Percentiles rank a stretch among this genome's conserved stretches.
These are phyloP conservation scores for Oryza punctata DNA, from an alignment of 176 grass and related monocot species.

Conservation along the genomic window DNA sequence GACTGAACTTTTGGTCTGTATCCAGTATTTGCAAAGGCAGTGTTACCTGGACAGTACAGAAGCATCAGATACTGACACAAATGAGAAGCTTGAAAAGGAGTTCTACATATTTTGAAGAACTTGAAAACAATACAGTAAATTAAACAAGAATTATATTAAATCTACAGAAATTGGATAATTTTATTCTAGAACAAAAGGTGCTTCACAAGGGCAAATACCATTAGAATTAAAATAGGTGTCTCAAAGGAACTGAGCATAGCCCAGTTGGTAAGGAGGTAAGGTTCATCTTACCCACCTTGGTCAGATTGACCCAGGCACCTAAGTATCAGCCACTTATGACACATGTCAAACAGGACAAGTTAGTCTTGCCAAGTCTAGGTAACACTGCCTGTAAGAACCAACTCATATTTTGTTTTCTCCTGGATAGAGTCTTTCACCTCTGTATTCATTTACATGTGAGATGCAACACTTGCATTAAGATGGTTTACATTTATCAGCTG, in stretches of 20 bases:
- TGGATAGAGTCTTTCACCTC: slow-evolving; percentile 23
- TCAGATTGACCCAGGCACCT: neutral
- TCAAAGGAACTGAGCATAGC: neutral
- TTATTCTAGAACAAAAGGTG: neutral
- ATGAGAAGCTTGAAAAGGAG: neutral
- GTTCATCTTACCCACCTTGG: neutral
- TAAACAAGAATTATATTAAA: neutral
- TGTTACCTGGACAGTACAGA: slow-evolving; percentile 39
- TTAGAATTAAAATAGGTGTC: neutral
- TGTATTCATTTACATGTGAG: neutral
- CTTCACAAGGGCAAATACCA: neutral
- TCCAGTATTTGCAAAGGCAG: slow-evolving; percentile 52
- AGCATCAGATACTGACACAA: slow-evolving; percentile 22
- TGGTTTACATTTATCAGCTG: neutral
- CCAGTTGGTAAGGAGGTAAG: neutral
- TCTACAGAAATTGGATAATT: neutral
- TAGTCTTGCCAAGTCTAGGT: slow-evolving; percentile 23
- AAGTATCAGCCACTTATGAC: neutral
- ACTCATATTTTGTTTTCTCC: neutral
- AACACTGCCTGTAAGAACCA: slow-evolving; percentile 31
- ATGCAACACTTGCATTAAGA: neutral
- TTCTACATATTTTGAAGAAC: slow-evolving; percentile 21
- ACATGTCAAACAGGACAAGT: neutral
- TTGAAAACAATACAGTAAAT: neutral
- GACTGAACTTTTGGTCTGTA: slow-evolving; percentile 29